A percentile compares a stretch with the other conserved stretches of the same genome.
These are phyloP conservation scores for Puccinellia tenuiflora DNA, from an alignment of 176 grass and related monocot genomes.

Conservation along the genomic window DNA sequence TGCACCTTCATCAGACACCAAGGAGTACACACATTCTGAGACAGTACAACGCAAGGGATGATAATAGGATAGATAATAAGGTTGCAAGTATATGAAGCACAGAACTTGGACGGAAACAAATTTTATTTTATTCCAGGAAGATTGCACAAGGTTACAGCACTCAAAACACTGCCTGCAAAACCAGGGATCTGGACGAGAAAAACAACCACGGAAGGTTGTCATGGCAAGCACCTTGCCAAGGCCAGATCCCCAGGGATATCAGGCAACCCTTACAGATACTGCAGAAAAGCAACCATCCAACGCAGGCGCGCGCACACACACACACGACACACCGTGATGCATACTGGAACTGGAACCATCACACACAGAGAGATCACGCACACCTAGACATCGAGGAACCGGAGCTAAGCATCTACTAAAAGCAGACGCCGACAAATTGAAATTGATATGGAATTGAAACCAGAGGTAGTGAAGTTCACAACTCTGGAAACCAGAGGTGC, in stretches of 20 bases:
- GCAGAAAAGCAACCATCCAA: slow-evolving; percentile 55
- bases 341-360: slow-evolving; percentile 19
- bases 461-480: slow-evolving; percentile 13
- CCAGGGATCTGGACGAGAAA: slow-evolving; percentile 52
- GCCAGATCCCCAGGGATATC: slow-evolving; percentile 44
- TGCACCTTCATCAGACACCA: background rate
- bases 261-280: slow-evolving; percentile 57
- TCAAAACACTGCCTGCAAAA: slow-evolving; percentile 65
- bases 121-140: slow-evolving; percentile 50
- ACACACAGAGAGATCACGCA: slow-evolving; percentile 21
- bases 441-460: slow-evolving; percentile 22
- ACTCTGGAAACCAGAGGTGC: slow-evolving; percentile 31
- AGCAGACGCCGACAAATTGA: background rate
- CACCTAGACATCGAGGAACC: slow-evolving; percentile 19
- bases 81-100: background rate
- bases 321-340: too few species aligned
- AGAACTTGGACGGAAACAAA: background rate
- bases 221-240: slow-evolving; percentile 46
- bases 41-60: too few species aligned
- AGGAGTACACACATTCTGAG: background rate
- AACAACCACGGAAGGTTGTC: slow-evolving; percentile 74
- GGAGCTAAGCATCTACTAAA: background rate
- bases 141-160: slow-evolving; percentile 68
- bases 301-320: background rate
- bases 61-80: background rate